Conservation (phyloP, 1,284 basidiomycete genomes). For the Meripilus lineatus region DNA sequence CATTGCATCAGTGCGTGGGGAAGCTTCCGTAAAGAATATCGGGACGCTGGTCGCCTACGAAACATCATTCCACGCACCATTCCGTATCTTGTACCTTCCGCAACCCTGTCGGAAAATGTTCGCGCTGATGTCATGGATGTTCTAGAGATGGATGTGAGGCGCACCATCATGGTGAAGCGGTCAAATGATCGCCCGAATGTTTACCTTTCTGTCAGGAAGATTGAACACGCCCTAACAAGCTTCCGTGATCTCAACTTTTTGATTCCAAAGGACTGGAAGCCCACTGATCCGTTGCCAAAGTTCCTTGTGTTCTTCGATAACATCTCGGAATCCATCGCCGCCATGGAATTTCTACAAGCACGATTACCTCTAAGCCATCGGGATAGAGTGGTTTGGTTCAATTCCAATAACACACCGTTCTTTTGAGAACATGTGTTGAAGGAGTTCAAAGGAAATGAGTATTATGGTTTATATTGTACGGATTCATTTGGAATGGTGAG, state of each 20-base stretch:
- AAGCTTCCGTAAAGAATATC: conserved; percentile 27
- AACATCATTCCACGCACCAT: background rate
- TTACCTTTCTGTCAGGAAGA: background rate
- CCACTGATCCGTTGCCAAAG: conserved; percentile 10
- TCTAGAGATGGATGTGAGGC: background rate
- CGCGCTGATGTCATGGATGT: background rate
- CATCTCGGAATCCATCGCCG: conserved; percentile 13
- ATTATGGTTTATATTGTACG: conserved; percentile 23
- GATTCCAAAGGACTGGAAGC: conserved; percentile 6
- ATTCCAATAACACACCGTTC: too few relatives aligned
- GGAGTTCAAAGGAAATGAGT: conserved; percentile 12
- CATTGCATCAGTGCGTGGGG: conserved; percentile 35
- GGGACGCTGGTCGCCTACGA: conserved; percentile 11
- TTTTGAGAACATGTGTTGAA: conserved; percentile 12
- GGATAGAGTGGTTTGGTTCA: conserved; percentile 18
- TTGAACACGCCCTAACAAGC: background rate
- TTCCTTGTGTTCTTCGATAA: conserved; percentile 30
- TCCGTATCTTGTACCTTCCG: conserved; percentile 1
- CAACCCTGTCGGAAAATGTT: background rate
- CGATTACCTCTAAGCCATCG: conserved; percentile 8
- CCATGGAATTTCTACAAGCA: conserved; percentile 8
- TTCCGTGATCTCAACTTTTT: conserved; percentile 6
- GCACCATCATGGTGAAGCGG: background rate
- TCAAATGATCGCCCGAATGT: conserved; percentile 8
- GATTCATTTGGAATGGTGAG: conserved; percentile 32